phyloP scores from a whole-genome alignment of 106 monocot genomes.

The Amphibolis antarctica region DNA sequence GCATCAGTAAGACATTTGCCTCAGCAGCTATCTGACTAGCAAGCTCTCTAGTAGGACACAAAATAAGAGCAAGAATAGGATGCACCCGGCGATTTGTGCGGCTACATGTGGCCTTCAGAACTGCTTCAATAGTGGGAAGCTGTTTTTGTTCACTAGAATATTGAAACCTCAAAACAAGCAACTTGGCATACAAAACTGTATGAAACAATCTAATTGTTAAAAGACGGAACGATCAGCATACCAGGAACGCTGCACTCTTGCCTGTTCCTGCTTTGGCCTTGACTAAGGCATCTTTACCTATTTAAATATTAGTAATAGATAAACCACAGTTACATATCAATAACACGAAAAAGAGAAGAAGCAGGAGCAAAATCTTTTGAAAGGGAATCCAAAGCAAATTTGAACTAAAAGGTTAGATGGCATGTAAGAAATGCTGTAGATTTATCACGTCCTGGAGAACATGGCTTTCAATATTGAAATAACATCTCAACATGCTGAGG shows the following conservation, averaged over 20 bases:
- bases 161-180: conserved; percentile 6
- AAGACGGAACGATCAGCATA: conserved; percentile 18
- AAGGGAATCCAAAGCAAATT: no score
- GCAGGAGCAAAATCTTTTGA: no score
- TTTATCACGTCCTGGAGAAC: no score
- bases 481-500: no score
- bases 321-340: neutral
- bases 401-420: no score
- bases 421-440: no score
- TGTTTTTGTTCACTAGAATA: conserved; percentile 53
- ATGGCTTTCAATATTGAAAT: no score
- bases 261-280: conserved; percentile 92
- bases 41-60: conserved; percentile 91
- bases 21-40: conserved; percentile 93
- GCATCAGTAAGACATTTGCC: conserved; percentile 63
- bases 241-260: conserved; percentile 84
- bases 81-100: conserved; percentile 29
- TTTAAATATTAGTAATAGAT: conserved; percentile 2
- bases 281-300: conserved; percentile 86
- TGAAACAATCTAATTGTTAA: neutral
- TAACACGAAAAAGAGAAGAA: no score
- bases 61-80: conserved; percentile 58
- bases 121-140: conserved; percentile 98
- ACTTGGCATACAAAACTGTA: neutral
- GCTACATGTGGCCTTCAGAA: conserved; percentile 36